Evolutionary conservation across 2,329 filamentous ascomycete genomes (phyloP), one percentile per base, ranked within the genome.

Genomic region (Sporothrix variecibatus): DNA sequence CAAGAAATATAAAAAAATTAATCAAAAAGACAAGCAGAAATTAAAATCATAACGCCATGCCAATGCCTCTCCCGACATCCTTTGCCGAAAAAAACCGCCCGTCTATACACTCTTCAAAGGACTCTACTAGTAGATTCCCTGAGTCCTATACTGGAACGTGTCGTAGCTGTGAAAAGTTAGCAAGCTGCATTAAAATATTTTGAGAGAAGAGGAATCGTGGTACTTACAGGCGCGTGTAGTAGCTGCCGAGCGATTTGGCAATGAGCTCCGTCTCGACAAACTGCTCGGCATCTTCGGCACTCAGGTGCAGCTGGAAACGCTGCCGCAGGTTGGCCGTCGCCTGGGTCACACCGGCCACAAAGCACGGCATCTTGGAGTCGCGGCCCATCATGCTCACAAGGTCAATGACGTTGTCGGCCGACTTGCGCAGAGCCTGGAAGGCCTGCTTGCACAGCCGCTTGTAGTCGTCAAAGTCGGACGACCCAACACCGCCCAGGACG

Each of bases 101-200:
- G 5, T 40, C 38, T 46, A 28, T 67, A n/a, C 34, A 12, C 23
- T n/a, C n/a, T 11, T 15, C n/a, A 9, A 53, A 62, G n/a, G 34
- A 26, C 20, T 65, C 64, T 26, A 40, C 56, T 72, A 95, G 83
- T 95, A 95, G 83, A 95, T 95, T 78, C 93, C 93, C 83, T 95
- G 93, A 49, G 93, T 95, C 80, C 93, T 90, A 84, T 95, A 95
- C 85, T 95, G 93, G 85, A 94, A 95, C 76, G 92, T 94, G 83
- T 94, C 92, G 80, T 94, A 67, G 62, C 62, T 67, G 34, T 28
- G 1, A 20, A 34, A 28, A 17, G 38, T 67, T 67, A 67, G 62
- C 12, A 28, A 17, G 8, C 17, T 23, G 38, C 15, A 17, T 4
- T 9, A 2, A 2, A 20, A 20, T 23, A 28, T 3, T 17, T 0